Evolutionary conservation across 1,139 yeast genomes (phyloP), one percentile per base, ranked within the genome.

Genomic region (Kodamaea sp.): DNA sequence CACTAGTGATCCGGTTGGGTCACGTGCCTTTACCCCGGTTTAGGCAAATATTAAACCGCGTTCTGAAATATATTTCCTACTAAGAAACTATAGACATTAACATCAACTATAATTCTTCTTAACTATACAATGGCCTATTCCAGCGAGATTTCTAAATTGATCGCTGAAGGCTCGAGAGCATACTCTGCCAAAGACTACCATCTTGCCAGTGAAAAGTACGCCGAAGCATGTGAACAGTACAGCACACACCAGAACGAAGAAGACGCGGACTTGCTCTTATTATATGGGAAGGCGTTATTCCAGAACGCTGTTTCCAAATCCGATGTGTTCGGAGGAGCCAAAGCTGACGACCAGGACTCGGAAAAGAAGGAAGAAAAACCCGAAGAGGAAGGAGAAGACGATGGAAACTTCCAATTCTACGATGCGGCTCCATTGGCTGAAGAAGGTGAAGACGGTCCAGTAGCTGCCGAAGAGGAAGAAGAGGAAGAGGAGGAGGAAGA

Each of bases 201-300:
- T 29, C 57, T 58, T 18, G 90, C 97, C 0, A 79, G 79, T 1
- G 88, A 80, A 39, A 66, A 69, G 37, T 86, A 85, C 44, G 90
- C 87, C 0, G 78, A 80, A 35, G 92, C 95, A 0, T 85, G 96
- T 54, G 83, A 77, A 41, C 39, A 57, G 26, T 73, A 62, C 47
- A 71, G 78, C 28, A 63, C 66, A 24, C 70, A 71, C 29, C 63
- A 71, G 20, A 71, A 73, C 13, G 78, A 76, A 13, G 77, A 77
- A 34, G 84, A 84, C 51, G 84, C 94, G 2, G 84, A 87, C 42
- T 66, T 87, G 44, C 65, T 89, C 48, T 78, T 75, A 44, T 58
- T 85, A 23, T 88, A 92, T 46, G 97, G 97, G 2, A 78, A 81
- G 51, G 80, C 96, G 1, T 63, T 92, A 26, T 89, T 83, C 58